Conservation (phyloP, 768 basidiomycete genomes). For the Amanita pallidorosea region DNA sequence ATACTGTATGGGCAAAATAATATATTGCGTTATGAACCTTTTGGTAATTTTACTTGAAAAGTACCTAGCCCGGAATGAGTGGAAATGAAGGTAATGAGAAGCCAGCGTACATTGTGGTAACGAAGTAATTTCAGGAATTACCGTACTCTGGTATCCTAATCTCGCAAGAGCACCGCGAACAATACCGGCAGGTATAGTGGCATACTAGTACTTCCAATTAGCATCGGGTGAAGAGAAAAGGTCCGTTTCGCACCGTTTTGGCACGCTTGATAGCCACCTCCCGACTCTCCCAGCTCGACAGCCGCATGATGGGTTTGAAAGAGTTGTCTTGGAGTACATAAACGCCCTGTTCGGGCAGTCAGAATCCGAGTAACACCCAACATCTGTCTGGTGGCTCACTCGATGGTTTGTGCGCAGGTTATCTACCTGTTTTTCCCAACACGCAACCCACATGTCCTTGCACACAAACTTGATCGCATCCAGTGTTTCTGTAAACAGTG, state of each 20-base stretch:
- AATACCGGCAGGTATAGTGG: constrained; percentile 73
- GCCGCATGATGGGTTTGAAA: constrained; percentile 74
- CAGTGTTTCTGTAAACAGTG: constrained; percentile 71
- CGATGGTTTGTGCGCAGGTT: constrained; percentile 93
- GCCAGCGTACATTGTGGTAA: constrained; percentile 69
- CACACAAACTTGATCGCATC: constrained; percentile 94
- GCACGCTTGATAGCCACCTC: constrained; percentile 63
- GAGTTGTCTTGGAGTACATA: constrained; percentile 90
- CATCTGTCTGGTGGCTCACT: constrained; percentile 30
- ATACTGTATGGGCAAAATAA: no score
- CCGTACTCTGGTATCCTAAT: constrained; percentile 65
- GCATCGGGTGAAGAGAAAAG: background rate
- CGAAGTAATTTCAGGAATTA: constrained; percentile 67
- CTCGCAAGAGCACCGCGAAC: constrained; percentile 75
- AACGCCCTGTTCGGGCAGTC: constrained; percentile 48
- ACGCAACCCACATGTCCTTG: constrained; percentile 89
- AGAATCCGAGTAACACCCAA: background rate
- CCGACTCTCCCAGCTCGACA: constrained; percentile 75
- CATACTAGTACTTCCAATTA: constrained; percentile 40
- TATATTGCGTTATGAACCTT: background rate
- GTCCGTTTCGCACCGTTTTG: constrained; percentile 38
- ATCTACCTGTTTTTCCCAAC: constrained; percentile 93
- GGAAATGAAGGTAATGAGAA: constrained; percentile 11
- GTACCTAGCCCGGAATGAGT: background rate
- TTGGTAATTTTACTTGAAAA: constrained; percentile 5